Evolutionary conservation across 768 basidiomycete genomes (phyloP), one percentile per base, ranked within the genome.

Genomic region (Coprinopsis sp.): DNA sequence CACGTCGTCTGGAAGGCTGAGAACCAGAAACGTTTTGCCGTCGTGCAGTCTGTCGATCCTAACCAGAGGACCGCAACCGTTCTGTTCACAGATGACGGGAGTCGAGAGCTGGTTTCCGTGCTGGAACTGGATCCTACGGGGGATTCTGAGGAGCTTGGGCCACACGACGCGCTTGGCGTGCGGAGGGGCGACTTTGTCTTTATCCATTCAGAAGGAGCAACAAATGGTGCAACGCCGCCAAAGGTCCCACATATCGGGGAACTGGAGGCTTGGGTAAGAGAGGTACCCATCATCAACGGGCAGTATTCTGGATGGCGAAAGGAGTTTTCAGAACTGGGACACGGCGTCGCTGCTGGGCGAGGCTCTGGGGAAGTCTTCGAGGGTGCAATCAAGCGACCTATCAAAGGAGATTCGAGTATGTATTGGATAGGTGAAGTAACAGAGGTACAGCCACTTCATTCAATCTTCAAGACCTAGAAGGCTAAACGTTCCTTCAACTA

Each of bases 41-140:
- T 94, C 50, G 82, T 94, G 23, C 91, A 91, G 60, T 77, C 74
- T 21, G 88, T 91, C 33, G 79, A 88, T 58, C 79, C 85, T 3
- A 59, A 58, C 13, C 81, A 89, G 34, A 74, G 91, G 42, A 88
- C 84, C 5, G 86, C 89, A 12, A 67, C 68, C 44, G 71, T 94
- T 37, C 71, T 75, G 10, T 79, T 81, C 57, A 60, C 70, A 19
- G 82, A 80, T 53, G 76, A 70, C 16, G 70, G 69, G 21, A 64
- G 65, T 29, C 65, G 68, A 37, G 86, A 91, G 60, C 71, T 82
- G 14, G 87, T 84, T 10, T 87, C 91, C 28, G 76, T 89, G 10
- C 73, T 97, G 28, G 92, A 97, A 67, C 79, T 97, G 42, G 92
- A 95, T 60, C 82, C 87, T 7, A 88, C 91, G 56, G 91, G 90